phyloP scores from a whole-genome alignment of 2,329 filamentous ascomycete genomes.

The Salinomyces thailandicus region DNA sequence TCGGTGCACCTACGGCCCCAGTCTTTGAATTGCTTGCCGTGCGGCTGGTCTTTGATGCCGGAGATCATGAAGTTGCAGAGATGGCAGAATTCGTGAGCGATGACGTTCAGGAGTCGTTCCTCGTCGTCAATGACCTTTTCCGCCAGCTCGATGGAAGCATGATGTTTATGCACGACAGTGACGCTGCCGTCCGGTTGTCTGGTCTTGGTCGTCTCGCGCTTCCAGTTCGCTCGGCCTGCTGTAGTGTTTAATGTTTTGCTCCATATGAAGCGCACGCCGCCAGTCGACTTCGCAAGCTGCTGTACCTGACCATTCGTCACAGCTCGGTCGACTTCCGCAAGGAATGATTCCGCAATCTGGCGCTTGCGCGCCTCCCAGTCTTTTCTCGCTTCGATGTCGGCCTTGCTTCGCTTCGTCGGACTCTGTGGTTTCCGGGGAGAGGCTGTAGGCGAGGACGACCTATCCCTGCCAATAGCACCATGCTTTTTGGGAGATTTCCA shows the following conservation, averaged over 20 bases:
- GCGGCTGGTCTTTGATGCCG: conserved; percentile 62
- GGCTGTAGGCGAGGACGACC: conserved; percentile 19
- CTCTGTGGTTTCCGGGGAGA: conserved; percentile 32
- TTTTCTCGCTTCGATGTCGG: conserved; percentile 40
- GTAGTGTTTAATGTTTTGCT: conserved; percentile 70
- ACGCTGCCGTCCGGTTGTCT: conserved; percentile 14
- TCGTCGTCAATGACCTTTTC: conserved; percentile 76
- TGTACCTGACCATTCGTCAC: conserved; percentile 53
- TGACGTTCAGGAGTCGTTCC: conserved; percentile 68
- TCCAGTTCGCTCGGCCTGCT: conserved; percentile 51
- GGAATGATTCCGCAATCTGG: conserved; percentile 51
- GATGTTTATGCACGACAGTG: conserved; percentile 28
- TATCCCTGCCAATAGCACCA: conserved; percentile 12
- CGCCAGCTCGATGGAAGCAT: conserved; percentile 75
- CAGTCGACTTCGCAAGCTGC: conserved; percentile 50
- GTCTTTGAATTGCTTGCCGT: conserved; percentile 72
- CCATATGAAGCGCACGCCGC: conserved; percentile 64
- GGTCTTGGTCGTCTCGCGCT: conserved; percentile 32
- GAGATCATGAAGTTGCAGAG: conserved; percentile 83
- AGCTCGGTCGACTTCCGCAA: conserved; percentile 55
- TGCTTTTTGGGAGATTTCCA: conserved; percentile 30
- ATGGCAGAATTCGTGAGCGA: conserved; percentile 97
- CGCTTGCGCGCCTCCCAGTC: conserved; percentile 54
- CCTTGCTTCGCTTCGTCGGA: conserved; percentile 21
- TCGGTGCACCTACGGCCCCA: conserved; percentile 54